Base-by-base conservation (phyloP, 2,329 filamentous ascomycete genomes). In the Cladophialophora yegresii region DNA sequence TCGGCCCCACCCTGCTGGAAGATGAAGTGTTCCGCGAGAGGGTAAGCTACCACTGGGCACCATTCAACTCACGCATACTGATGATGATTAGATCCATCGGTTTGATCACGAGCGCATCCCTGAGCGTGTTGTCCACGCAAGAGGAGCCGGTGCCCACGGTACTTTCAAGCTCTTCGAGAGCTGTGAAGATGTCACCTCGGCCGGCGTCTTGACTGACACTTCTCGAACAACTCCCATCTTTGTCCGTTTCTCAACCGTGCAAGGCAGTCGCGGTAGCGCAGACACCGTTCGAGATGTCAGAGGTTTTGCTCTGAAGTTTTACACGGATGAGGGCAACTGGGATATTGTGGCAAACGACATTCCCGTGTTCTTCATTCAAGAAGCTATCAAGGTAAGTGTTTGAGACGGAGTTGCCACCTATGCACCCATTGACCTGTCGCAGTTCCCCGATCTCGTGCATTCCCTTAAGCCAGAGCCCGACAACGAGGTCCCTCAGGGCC, bases 201-300 rank as follows among this genome's bases (percentile, higher is more conserved):
- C 89, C 0, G 83, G 82, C 4, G 81, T 91, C 3, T 76, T 91
- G 53, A 91, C 85, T 1, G 88, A 91, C 67, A 90, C 87, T 0
- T 85, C 84, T 0, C 83, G 87, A 32, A 84, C 82, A 36, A 92
- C 89, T 0, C 86, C 83, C 68, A 79, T 90, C 0, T 91, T 91
- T 72, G 72, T 89, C 16, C 87, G 90, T 0, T 93, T 95, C 75
- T 93, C 90, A 0, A 93, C 91, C 0, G 90, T 91, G 0, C 81
- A 90, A 1, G 89, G 89, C 6, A 90, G 86, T 73, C 83, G 87
- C 36, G 91, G 90, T 12, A 90, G 87, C 58, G 89, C 90, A 5
- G 91, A 95, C 73, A 93, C 89, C 0, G 90, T 92, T 0, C 85
- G 91, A n/a, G 90, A 95, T 79, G 89, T 92, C 1, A 85, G 90